A percentile compares a stretch with the other conserved stretches of the same genome.
Conservation (phyloP, 164 flowering plant genomes). For the Stephania japonica region DNA sequence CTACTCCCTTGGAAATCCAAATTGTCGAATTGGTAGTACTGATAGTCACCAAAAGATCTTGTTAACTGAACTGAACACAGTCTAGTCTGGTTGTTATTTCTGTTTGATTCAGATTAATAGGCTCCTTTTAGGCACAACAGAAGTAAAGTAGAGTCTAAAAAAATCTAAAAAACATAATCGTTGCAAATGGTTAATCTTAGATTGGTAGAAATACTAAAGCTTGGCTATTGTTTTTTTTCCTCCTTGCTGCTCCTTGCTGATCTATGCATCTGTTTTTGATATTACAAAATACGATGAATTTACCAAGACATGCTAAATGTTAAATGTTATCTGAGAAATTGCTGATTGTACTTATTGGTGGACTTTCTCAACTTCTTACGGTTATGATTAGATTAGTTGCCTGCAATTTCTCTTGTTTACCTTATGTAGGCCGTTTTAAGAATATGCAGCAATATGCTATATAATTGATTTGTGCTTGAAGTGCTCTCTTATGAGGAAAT, state of each 20-base stretch:
- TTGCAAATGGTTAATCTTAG: not conserved
- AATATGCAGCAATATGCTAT: not conserved
- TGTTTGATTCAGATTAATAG: not conserved
- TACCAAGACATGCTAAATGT: not conserved
- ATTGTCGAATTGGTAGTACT: not conserved
- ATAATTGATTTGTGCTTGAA: not conserved
- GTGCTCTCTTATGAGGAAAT: not conserved
- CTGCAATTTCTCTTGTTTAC: not conserved
- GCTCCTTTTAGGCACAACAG: not conserved
- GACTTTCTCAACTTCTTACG: not conserved
- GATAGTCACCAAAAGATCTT: not conserved
- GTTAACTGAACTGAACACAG: not conserved
- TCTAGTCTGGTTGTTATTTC: not conserved
- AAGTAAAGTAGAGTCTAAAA: not conserved
- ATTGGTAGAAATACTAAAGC: not conserved
- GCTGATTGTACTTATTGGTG: not conserved
- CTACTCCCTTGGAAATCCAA: not conserved
- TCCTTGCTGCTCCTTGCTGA: not conserved
- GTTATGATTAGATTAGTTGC: not conserved
- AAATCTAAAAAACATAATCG: too few relatives aligned
- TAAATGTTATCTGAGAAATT: not conserved
- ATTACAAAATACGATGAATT: not conserved
- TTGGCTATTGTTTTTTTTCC: not conserved
- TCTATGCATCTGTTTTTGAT: not conserved
- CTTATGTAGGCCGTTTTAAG: not conserved